phyloP scores from a whole-genome alignment of 352 stramenopile genomes.

The Phytophthora tentaculata region DNA sequence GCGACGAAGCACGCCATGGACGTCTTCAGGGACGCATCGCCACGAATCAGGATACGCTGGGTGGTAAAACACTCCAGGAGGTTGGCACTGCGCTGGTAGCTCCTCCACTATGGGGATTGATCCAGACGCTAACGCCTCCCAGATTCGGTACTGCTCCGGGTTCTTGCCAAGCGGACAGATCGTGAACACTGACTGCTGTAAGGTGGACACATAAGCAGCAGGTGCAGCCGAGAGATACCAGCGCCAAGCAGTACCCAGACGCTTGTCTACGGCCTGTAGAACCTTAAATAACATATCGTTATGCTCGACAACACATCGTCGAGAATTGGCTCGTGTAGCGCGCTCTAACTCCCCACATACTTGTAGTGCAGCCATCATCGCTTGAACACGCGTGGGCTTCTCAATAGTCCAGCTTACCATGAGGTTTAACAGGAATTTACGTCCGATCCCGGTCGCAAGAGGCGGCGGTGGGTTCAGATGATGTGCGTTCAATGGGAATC shows the following conservation, averaged over 20 bases:
- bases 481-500: slow-evolving; percentile 63
- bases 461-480: slow-evolving; percentile 25
- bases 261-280: slow-evolving; percentile 55
- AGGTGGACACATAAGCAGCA: slow-evolving; percentile 53
- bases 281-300: slow-evolving; percentile 69
- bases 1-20: slow-evolving; percentile 56
- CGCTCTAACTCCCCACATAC: slow-evolving; percentile 42
- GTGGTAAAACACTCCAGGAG: slow-evolving; percentile 60
- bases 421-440: slow-evolving; percentile 59
- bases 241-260: slow-evolving; percentile 47
- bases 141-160: slow-evolving; percentile 74
- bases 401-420: slow-evolving; percentile 75
- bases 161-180: slow-evolving; percentile 71
- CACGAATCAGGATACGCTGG: slow-evolving; percentile 64
- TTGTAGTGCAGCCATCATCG: slow-evolving; percentile 54
- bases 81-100: slow-evolving; percentile 37
- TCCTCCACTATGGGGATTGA: slow-evolving; percentile 76
- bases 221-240: slow-evolving; percentile 59
- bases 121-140: slow-evolving; percentile 63
- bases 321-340: slow-evolving; percentile 25
- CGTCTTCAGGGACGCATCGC: slow-evolving; percentile 60
- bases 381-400: slow-evolving; percentile 68
- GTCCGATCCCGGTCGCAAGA: slow-evolving; percentile 23
- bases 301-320: slow-evolving; percentile 59
- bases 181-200: slow-evolving; percentile 69